Evolutionary conservation across 1,284 basidiomycete species (phyloP), one percentile per base, ranked within the genome.

Genomic region (Bondarzewia mesenterica): DNA sequence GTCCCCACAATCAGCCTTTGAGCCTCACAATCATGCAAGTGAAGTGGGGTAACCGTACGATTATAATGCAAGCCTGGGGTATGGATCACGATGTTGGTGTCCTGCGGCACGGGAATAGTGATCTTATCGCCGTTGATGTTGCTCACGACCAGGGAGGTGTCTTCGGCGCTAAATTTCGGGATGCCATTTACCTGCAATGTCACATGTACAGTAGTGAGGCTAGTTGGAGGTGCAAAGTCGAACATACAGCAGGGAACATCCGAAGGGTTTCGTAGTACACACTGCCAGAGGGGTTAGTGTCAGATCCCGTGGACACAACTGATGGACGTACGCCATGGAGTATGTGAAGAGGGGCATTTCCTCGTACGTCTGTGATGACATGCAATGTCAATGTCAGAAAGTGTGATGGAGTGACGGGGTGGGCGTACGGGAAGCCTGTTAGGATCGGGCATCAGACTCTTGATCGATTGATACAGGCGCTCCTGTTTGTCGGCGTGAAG

Each of bases 401-500:
- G 29, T 7, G 32, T 18, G 8, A 7, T 3, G 8, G 15, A 10
- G 29, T 32, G 15, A 25, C 15, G 20, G 25, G 42, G 7, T 26
- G 26, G 20, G 54, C 70, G 44, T 50, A 78, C 77, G 2, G 73
- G 75, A 22, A 63, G 49, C 32, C 65, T 56, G 15, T 66, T 72
- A 42, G 46, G 46, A 20, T 74, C 68, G 5, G 69, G 61, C 36
- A 75, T 57, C 3, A 77, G 56, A 2, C 55, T 55, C 36, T 65
- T 68, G 54, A 83, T 73, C 43, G 81, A 73, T 36, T 78, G 57
- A 54, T 73, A 75, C 7, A 85, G 60, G 50, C 66, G 74, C 48
- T 82, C 77, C 59, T 87, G 83, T 54, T 77, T 73, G 0, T 82
- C 75, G 2, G 72, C 79, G 57, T 85, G 71, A n/a, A 77, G 55